A percentile compares a stretch with the other conserved stretches of the same genome.
Evolutionary conservation across 345 rosid species (phyloP).

Genomic region (Mercurialis annua): DNA sequence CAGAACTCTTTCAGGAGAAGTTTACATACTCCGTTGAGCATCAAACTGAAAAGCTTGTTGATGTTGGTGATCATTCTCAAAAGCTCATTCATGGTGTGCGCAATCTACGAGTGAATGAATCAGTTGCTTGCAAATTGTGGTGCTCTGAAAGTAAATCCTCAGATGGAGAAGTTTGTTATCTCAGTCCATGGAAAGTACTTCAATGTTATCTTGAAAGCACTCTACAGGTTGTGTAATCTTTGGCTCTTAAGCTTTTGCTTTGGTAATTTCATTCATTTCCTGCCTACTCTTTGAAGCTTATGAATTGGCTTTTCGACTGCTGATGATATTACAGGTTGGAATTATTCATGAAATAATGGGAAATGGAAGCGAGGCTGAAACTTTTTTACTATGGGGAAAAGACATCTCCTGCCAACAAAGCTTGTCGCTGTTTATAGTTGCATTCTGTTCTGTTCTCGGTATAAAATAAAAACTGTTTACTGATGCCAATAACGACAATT

Average conservation of each 20-base stretch:
- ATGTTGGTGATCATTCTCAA: constrained; percentile 37
- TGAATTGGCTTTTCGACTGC: constrained; percentile 4
- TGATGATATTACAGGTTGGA: constrained; percentile 56
- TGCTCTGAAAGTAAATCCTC: constrained; percentile 36
- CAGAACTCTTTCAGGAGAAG: constrained; percentile 65
- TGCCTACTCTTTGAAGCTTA: background rate
- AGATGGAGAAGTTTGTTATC: constrained; percentile 49
- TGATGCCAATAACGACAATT: background rate
- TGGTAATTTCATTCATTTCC: background rate
- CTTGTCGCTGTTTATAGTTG: constrained; percentile 56
- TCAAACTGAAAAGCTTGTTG: constrained; percentile 39
- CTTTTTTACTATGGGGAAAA: constrained; percentile 75
- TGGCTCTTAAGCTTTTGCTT: constrained; percentile 10
- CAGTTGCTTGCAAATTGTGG: constrained; percentile 57
- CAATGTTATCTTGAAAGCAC: constrained; percentile 89
- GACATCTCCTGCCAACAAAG: constrained; percentile 53
- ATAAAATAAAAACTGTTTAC: constrained; percentile 10
- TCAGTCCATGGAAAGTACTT: constrained; percentile 85
- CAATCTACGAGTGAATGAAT: constrained; percentile 42
- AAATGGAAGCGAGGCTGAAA: constrained; percentile 74
- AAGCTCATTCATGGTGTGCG: constrained; percentile 37
- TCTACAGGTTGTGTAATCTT: constrained; percentile 60
- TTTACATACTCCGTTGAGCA: constrained; percentile 62
- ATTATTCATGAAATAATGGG: constrained; percentile 67
- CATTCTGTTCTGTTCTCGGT: constrained; percentile 81